Base-by-base conservation (phyloP, 129 eudicot species). In the Ambrosia artemisiifolia region DNA sequence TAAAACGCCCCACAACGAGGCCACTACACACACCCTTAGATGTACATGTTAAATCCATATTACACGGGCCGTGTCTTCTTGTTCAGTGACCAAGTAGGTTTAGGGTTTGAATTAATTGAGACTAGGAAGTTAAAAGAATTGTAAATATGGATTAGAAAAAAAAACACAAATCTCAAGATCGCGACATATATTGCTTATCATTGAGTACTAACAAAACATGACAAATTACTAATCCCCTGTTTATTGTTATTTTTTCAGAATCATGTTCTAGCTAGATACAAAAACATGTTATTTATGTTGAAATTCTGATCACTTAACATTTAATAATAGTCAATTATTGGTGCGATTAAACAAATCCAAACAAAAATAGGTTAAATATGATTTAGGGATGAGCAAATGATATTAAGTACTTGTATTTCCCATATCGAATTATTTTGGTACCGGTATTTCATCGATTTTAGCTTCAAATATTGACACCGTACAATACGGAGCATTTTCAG, bases 131-230 rank as follows among this genome's bases (percentile, higher is more conserved):
- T 59, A n/a, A 18, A 55, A 55, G 44, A 71, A 71, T 8, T 55
- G 16, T 57, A 54, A 42, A 57, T 40, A 18, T 36, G 64, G 40
- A 19, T 70, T 34, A 14, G 24, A 6, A 28, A 24, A 24, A 24
- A 24, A 24, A 0, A 24, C 24, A 55, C 53, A 55, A 55, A 54
- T 56, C 1, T 71, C 35, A 56, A 20, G 66, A 71, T 71, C 3
- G 64, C 13, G 75, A 70, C 75, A 56, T 71, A 38, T 36, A 64
- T 36, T 36, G 32, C 18, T 10, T 63, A 35, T 59, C 65, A 59
- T 59, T 28, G 17, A 35, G 28, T 11, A 59, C 32, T 2, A 12
- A 59, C 12, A 59, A 3, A 30, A 59, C 32, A 46, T 46, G 14
- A 44, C 11, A 44, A 7, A 11, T 48, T 48, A 48, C 5, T 48